Percentiles rank a stretch among this genome's conserved stretches.
Conservation (phyloP, 306 rosid species). For the Begonia peltatifolia region DNA sequence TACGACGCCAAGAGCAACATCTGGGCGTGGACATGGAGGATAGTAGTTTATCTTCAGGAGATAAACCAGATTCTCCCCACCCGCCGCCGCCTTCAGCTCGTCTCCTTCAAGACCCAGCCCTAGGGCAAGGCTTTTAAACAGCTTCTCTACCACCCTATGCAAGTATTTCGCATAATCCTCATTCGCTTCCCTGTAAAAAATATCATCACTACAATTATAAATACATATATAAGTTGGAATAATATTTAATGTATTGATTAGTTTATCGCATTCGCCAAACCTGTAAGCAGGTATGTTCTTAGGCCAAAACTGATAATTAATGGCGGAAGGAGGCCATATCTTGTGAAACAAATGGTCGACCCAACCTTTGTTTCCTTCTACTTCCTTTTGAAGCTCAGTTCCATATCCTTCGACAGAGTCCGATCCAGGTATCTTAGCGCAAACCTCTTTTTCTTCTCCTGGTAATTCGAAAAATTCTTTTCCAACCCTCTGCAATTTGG, state of each 20-base stretch:
- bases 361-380: constrained; percentile 20
- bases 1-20: constrained; percentile 8
- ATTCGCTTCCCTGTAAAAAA: constrained; percentile 19
- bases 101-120: constrained; percentile 24
- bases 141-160: constrained; percentile 18
- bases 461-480: constrained; percentile 25
- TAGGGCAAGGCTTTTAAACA: constrained; percentile 14
- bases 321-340: constrained; percentile 24
- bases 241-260: background rate
- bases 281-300: constrained; percentile 23
- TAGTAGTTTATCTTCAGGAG: constrained; percentile 29
- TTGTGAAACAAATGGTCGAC: constrained; percentile 27
- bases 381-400: constrained; percentile 19
- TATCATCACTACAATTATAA: background rate
- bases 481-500: constrained; percentile 18
- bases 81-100: constrained; percentile 16
- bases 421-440: constrained; percentile 13
- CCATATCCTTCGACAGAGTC: constrained; percentile 22
- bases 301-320: constrained; percentile 31
- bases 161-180: constrained; percentile 19
- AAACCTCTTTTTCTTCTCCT: constrained; percentile 25
- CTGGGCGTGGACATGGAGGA: constrained; percentile 26
- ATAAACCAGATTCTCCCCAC: constrained; percentile 22
- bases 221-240: no score
- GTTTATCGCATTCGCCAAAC: constrained; percentile 1